Evolutionary conservation across 1,139 yeast species (phyloP), one percentile per base, ranked within the genome.

Genomic region (Diutina ranongensis): DNA sequence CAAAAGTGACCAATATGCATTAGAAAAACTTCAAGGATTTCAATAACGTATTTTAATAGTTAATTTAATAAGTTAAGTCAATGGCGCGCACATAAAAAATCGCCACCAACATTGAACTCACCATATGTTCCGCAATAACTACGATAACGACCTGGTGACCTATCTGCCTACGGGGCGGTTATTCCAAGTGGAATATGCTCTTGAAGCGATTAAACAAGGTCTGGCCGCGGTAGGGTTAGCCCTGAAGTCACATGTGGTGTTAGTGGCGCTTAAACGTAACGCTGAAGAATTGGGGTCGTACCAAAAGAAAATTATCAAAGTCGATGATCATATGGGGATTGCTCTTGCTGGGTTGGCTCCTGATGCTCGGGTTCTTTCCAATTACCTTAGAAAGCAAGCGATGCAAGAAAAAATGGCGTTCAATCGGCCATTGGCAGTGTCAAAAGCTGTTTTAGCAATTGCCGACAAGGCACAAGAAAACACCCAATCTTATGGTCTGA

Each of bases 311-410:
- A 75, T 92, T 57, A 83, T 92, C 60, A 82, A 85, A 60, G 82
- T 94, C 49, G 98, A 92, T 62, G 83, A 83, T 54, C 97, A 92
- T 62, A 69, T 92, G 76, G 98, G 97, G 35, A 76, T 92, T 53
- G 96, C 96, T 5, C 74, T 94, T 49, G 97, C 99, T 0, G 99
- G 99, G 4, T 76, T 92, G 57, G 97, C 98, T 0, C 97, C 99
- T 21, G 99, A 92, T 62, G 98, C 97, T 27, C 76, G 99, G 54
- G 95, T 92, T 45, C 68, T 87, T 55, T 82, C 95, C 47, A 92
- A 88, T 61, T 89, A 71, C 63, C 71, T 92, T 57, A 79, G 98
- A 60, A 89, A 87, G 57, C 94, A 88, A 60, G 94, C 97, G 45
- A 82, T 89, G 82, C 78, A 83, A 53, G 83, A 94, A 36, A 83